Evolutionary conservation across 139 green algal genomes (phyloP), one percentile per base, ranked within the genome.

Genomic region (Picochlorum sp.): DNA sequence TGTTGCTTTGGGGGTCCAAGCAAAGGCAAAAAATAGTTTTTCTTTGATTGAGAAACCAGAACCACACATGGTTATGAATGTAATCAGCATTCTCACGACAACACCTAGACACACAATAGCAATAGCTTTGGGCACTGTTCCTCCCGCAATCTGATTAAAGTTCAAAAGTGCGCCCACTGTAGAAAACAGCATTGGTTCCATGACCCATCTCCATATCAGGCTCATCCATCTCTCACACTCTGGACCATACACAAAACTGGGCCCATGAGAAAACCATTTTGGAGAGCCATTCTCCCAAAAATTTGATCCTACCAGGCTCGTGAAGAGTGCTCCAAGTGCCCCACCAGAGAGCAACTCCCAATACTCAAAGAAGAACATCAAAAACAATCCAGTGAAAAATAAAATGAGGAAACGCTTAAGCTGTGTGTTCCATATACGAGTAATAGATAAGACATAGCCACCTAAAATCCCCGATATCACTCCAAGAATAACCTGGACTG

Each of bases 1-100:
- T 0, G 86, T 92, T 6, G 86, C 87, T 71, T 95, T 95, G 49
- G 88, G 86, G 0, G 81, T 80, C 88, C 88, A 95, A 5, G 86
- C 78, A 41, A 90, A 47, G 0, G 82, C 82, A 30, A 85, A 80
- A 76, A 92, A 95, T 2, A 85, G 20, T 20, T 72, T 65, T 79
- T 95, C 88, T 20, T 74, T 79, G 20, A 62, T 32, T 2, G 62
- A 84, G 74, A 88, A 75, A 14, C 75, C 59, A 23, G 61, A 70
- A 26, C 70, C 69, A 49, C 45, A 63, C 72, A 90, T 82, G 20
- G 74, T 65, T 4, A 81, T 6, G 56, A 65, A 86, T 1, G 81
- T 86, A 4, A 61, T 47, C 2, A 78, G 54, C 34, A 83, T 74
- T 26, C 83, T 80, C 21, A 88, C 55, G 3, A n/a, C 62, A 50